These are phyloP conservation scores for Coniochaeta prunicola DNA, from an alignment of 2,329 filamentous ascomycete genomes.

Conservation along the genomic window DNA sequence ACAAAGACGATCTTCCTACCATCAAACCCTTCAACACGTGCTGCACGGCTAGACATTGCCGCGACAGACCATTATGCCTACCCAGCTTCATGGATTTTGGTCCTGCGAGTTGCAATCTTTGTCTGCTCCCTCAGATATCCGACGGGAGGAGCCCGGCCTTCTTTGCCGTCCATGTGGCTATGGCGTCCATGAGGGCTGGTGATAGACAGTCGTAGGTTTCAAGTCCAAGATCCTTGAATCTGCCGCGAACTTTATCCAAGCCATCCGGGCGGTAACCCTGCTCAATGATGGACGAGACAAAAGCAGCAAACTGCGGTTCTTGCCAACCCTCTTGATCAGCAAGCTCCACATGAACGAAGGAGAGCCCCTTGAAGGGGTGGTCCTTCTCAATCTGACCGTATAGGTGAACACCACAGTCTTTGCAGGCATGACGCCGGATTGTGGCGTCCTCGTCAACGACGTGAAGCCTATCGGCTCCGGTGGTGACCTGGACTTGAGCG, in stretches of 20 bases:
- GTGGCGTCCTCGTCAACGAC: constrained; percentile 48
- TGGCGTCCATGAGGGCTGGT: constrained; percentile 55
- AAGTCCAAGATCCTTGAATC: constrained; percentile 47
- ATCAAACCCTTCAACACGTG: no score
- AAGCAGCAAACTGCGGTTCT: constrained; percentile 63
- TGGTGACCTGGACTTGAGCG: constrained; percentile 47
- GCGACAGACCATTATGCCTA: no score
- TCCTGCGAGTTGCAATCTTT: not conserved
- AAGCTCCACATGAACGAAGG: constrained; percentile 61
- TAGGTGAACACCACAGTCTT: constrained; percentile 52
- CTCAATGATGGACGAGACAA: constrained; percentile 62
- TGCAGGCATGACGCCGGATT: constrained; percentile 56
- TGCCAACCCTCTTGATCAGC: constrained; percentile 58
- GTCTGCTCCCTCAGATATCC: not conserved
- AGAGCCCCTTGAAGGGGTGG: constrained; percentile 61
- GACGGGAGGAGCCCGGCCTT: constrained; percentile 24
- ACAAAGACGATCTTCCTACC: no score
- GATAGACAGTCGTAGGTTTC: constrained; percentile 57
- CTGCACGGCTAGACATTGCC: no score
- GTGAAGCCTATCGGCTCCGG: constrained; percentile 49
- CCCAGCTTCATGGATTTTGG: not conserved
- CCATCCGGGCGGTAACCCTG: constrained; percentile 51
- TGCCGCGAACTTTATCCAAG: constrained; percentile 46
- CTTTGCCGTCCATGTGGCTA: constrained; percentile 48
- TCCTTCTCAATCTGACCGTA: constrained; percentile 58